Percentiles rank a stretch among this genome's conserved stretches.
phyloP scores from a whole-genome alignment of 768 basidiomycete species.

The Mycena crocata region DNA sequence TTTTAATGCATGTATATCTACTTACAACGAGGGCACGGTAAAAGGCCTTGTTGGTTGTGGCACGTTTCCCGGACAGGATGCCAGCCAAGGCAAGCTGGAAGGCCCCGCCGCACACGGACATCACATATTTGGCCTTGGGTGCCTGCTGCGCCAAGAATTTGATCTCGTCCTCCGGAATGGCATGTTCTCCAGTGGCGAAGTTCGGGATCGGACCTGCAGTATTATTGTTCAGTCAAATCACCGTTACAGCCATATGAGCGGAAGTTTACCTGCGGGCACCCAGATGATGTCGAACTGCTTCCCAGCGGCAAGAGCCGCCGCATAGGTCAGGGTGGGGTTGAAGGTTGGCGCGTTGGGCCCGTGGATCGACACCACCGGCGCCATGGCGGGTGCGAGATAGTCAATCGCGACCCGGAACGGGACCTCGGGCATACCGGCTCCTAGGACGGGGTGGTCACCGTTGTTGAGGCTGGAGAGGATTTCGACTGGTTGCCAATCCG shows the following conservation, averaged over 20 bases:
- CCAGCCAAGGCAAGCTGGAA: slow-evolving; percentile 47
- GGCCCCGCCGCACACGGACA: slow-evolving; percentile 44
- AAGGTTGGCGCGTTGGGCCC: slow-evolving; percentile 15
- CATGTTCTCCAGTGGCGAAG: background rate
- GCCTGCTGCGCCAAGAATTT: slow-evolving; percentile 41
- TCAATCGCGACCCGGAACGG: slow-evolving; percentile 26
- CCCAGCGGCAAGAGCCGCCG: slow-evolving; percentile 18
- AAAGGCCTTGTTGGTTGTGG: slow-evolving; percentile 51
- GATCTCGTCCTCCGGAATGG: slow-evolving; percentile 25
- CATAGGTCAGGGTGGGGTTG: too few relatives aligned
- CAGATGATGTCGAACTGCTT: slow-evolving; percentile 32
- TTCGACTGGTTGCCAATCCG: too few relatives aligned
- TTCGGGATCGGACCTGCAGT: slow-evolving; percentile 22
- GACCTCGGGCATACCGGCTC: slow-evolving; percentile 8
- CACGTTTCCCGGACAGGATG: slow-evolving; percentile 45
- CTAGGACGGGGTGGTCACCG: slow-evolving; percentile 9
- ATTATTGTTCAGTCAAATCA: too few relatives aligned
- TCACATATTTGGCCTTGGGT: slow-evolving; percentile 42
- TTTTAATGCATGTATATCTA: background rate
- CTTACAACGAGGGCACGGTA: slow-evolving; percentile 41
- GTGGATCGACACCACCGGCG: slow-evolving; percentile 18
- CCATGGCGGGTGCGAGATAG: slow-evolving; percentile 22
- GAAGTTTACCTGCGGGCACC: slow-evolving; percentile 28
- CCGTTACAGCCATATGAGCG: background rate
- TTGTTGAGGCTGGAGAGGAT: slow-evolving; percentile 18